Evolutionary conservation across 106 monocot genomes (phyloP), one percentile per base, ranked within the genome.

Genomic region (Apostasia ramifera): DNA sequence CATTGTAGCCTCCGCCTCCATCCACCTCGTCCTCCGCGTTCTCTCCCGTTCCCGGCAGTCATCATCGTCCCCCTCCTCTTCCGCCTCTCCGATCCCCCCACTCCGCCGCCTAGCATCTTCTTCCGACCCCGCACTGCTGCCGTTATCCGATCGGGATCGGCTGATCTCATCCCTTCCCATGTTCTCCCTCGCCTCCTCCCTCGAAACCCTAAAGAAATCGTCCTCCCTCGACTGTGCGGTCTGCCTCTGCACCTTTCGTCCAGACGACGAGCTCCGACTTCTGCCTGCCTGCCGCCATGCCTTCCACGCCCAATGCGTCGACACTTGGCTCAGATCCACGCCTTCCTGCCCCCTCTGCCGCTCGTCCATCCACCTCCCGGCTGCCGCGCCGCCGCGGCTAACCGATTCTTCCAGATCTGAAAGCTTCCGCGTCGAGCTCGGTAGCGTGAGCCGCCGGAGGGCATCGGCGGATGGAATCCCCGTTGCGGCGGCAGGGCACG

Each of bases 271-370:
- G 74, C 92, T 98, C 74, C 92, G 97, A 57, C 87, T 98, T 63
- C 87, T 98, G 47, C 97, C 97, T 0, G 69, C 90, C n/a, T 98
- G 97, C 73, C 78, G 83, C 68, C 97, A 98, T 74, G 97, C 87
- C 61, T 98, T 98, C 87, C 97, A 98, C 70, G 63, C 87, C 47
- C 26, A 70, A 15, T 98, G 97, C 89, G 74, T 98, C 76, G 97
- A 92, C 83, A 78, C 82, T 13, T 98, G 97, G 97, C 83, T 98
- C 73, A 62, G 71, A 47, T 83, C 87, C 78, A 90, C 83, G 4
- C 81, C 81, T 3, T 87, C 90, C 5, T 98, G 97, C 69, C 97
- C 97, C 40, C 97, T 98, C 75, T 98, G 97, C 81, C 84, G 92
- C 54, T 52, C 86, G 40, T 60, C 86, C 66, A 59, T 98, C 75